phyloP scores from a whole-genome alignment of 2,329 filamentous ascomycete species.

The Pestalotiopsis sp. region DNA sequence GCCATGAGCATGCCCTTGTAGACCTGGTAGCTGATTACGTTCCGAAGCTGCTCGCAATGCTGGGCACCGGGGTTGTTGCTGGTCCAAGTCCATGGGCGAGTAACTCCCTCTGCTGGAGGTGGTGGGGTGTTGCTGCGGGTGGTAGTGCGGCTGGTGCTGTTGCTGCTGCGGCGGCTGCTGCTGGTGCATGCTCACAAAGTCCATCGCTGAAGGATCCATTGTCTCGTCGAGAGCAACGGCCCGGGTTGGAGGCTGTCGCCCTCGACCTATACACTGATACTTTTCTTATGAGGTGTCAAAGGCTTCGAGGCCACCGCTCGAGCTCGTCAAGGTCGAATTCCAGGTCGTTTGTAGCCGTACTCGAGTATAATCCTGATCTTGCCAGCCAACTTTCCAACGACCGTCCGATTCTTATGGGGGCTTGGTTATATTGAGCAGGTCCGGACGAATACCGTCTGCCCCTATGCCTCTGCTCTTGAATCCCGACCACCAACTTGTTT shows the following conservation, averaged over 20 bases:
- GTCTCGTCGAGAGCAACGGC: constrained; percentile 19
- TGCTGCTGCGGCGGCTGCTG: constrained; percentile 22
- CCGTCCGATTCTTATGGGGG: too few relatives aligned
- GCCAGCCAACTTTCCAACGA: neutral
- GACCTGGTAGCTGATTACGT: constrained; percentile 21
- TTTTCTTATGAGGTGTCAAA: neutral
- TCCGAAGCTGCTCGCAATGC: constrained; percentile 27
- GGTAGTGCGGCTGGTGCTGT: constrained; percentile 15
- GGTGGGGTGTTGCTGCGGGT: neutral
- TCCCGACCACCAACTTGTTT: too few relatives aligned
- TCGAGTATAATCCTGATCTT: neutral
- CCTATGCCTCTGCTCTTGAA: too few relatives aligned
- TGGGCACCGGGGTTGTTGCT: constrained; percentile 27
- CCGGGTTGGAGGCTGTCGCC: constrained; percentile 10
- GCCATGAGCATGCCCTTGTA: constrained; percentile 18
- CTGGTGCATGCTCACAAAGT: constrained; percentile 25
- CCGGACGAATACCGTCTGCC: too few relatives aligned
- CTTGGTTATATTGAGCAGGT: too few relatives aligned
- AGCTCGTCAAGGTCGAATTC: neutral
- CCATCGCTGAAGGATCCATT: constrained; percentile 29
- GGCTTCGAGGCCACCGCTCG: neutral
- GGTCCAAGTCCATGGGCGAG: constrained; percentile 19
- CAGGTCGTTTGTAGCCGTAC: neutral
- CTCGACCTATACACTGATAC: neutral
- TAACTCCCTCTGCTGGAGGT: constrained; percentile 17